Evolutionary conservation across 202 grass and related monocot genomes (phyloP).

Genomic region (Digitaria exilis): DNA sequence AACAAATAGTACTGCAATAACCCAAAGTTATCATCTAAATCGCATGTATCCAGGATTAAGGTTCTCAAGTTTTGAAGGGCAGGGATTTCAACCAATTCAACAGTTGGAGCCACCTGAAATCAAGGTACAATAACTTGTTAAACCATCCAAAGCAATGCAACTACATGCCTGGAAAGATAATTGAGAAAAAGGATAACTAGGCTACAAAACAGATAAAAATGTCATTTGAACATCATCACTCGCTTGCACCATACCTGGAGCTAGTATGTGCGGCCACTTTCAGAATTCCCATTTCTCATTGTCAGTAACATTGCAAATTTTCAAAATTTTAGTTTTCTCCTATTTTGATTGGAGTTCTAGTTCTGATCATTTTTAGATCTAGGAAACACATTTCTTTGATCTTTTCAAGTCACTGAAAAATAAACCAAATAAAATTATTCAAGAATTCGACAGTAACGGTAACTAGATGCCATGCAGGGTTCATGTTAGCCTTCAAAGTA

Average conservation of each 20-base stretch:
- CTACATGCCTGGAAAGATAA: neutral
- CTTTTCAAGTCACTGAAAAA: neutral
- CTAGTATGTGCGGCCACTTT: neutral
- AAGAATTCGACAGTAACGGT: too few relatives aligned
- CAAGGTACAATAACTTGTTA: conserved; percentile 4
- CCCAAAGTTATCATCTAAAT: neutral
- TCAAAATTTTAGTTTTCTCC: neutral
- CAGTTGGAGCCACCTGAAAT: conserved; percentile 6
- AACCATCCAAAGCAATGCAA: neutral
- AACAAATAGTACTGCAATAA: neutral
- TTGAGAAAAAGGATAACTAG: neutral
- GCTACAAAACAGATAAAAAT: too few relatives aligned
- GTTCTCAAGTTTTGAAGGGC: conserved; percentile 4
- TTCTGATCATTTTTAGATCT: too few relatives aligned
- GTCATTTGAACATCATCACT: too few relatives aligned
- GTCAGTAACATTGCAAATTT: neutral
- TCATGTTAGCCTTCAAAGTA: neutral
- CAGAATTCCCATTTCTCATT: neutral
- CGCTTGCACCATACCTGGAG: too few relatives aligned
- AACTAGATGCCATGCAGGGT: too few relatives aligned
- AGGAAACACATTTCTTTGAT: too few relatives aligned
- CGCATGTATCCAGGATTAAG: neutral
- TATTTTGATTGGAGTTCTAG: neutral
- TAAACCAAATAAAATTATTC: neutral
- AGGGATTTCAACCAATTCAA: neutral